phyloP scores from a whole-genome alignment of 139 green algal species.

The Marvania coccoides region DNA sequence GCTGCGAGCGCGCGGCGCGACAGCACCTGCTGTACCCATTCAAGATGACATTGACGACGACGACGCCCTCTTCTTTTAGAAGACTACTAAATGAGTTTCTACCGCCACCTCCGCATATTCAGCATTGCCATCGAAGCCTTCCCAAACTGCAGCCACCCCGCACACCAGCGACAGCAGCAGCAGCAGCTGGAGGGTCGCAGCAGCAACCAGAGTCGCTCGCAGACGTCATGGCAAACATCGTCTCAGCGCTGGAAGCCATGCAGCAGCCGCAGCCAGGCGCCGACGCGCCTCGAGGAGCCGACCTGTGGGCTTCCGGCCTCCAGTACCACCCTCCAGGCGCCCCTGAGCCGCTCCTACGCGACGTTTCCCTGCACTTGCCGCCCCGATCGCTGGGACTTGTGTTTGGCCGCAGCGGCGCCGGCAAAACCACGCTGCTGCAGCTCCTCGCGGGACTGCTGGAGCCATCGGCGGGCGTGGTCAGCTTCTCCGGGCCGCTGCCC shows the following conservation, averaged over 20 bases:
- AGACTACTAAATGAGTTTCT: no score
- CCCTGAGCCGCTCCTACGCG: constrained; percentile 50
- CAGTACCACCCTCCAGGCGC: constrained; percentile 49
- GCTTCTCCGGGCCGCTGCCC: constrained; percentile 7
- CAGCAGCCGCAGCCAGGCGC: not conserved
- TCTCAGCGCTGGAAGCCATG: not conserved
- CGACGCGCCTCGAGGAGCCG: not conserved
- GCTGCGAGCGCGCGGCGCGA: not conserved
- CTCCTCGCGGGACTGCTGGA: constrained; percentile 58
- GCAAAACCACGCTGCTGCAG: constrained; percentile 89
- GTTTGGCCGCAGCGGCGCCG: constrained; percentile 70
- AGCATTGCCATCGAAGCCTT: not conserved
- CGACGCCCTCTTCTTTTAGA: not conserved
- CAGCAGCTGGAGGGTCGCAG: not conserved
- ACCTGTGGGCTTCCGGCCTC: not conserved
- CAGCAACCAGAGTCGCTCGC: not conserved
- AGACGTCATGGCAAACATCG: constrained; percentile 2
- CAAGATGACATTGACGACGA: not conserved
- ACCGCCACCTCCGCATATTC: no score
- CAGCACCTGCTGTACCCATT: constrained; percentile 8
- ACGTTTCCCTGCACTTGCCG: constrained; percentile 56
- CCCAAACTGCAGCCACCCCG: not conserved
- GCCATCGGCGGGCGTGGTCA: constrained; percentile 40
- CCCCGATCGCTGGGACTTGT: constrained; percentile 70
- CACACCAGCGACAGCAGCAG: not conserved